Base-by-base conservation (phyloP, 164 flowering plant genomes). In the Kalanchoe fedtschenkoi region DNA sequence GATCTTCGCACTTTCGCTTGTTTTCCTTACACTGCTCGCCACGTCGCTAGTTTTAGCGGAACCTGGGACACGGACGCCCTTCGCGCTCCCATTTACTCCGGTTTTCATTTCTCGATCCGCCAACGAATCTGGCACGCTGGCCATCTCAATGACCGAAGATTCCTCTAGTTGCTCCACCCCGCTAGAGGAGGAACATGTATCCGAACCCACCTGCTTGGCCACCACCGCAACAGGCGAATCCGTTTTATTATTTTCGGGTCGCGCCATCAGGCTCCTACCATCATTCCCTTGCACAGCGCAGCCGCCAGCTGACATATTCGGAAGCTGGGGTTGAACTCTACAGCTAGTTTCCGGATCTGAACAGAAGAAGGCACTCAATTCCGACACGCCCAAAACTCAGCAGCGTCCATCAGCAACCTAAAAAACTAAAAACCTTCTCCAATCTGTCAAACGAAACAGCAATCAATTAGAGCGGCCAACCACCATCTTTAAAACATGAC, bases 21-120 rank as follows among this genome's bases (percentile, higher is more conserved):
- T 81, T 70, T 83, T 89, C 21, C 72, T 72, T 61, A 81, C 70
- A 66, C 83, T 84, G 68, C 81, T 76, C 26, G 77, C 60, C 30
- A 80, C 96, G 75, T 84, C 87, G 65, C 90, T 86, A 32, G 80
- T 71, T 77, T 86, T 86, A 34, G 80, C 85, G 44, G 92, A 81
- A 61, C 74, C 83, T 19, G 85, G 82, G 71, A 85, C 80, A 63
- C 70, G 82, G 71, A 85, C 80, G 62, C 70, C 75, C 65, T 84
- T 85, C 22, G 74, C 80, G 61, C 81, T 78, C 44, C 74, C 73
- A 41, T 62, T 61, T 61, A 72, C 88, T 7, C 81, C 76, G 34
- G 61, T 75, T 70, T 77, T 82, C 83, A 81, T 83, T 44, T 80
- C 85, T 64, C 80, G 79, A 65, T 81, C 84, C 39, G 43, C 66